Percentiles rank a stretch among this genome's conserved stretches.
phyloP scores from a whole-genome alignment of 163 green algal species.

The Prototheca cutis region DNA sequence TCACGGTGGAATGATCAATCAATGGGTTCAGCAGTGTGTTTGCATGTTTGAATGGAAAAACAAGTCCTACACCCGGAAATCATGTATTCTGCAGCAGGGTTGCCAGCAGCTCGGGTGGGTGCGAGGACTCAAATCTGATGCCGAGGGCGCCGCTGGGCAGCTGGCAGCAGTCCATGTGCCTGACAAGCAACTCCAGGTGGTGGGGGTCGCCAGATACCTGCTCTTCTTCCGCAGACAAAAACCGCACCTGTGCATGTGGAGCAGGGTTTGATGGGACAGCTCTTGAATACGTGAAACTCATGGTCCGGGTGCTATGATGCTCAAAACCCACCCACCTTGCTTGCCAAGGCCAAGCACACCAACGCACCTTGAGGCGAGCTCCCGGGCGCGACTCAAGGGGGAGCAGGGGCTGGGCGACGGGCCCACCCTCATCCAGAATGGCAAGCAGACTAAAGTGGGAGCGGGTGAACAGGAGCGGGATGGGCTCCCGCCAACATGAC shows the following conservation, averaged over 20 bases:
- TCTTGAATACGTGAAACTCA: neutral
- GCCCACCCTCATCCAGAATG: conserved; percentile 8
- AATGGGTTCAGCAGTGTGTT: no score
- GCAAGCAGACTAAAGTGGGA: conserved; percentile 17
- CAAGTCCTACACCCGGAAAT: no score
- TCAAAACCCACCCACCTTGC: no score
- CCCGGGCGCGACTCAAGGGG: conserved; percentile 1
- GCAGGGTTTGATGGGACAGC: neutral
- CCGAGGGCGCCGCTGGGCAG: neutral
- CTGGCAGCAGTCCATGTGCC: conserved; percentile 4
- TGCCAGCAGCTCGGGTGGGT: no score
- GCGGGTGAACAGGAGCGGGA: conserved; percentile 8
- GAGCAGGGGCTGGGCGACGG: conserved; percentile 11
- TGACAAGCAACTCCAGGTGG: conserved; percentile 7
- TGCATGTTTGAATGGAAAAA: no score
- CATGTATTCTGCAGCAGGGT: no score
- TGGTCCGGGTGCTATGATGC: no score
- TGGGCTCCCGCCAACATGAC: conserved; percentile 7
- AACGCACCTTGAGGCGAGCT: no score
- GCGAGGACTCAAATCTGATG: no score
- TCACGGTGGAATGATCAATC: no score
- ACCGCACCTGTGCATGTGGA: conserved; percentile 7
- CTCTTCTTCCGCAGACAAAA: conserved; percentile 3
- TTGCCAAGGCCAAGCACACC: no score
- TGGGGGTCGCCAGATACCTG: neutral